Evolutionary conservation across 1,284 basidiomycete species (phyloP), one percentile per base, ranked within the genome.

Genomic region (Pyrrhoderma noxium): DNA sequence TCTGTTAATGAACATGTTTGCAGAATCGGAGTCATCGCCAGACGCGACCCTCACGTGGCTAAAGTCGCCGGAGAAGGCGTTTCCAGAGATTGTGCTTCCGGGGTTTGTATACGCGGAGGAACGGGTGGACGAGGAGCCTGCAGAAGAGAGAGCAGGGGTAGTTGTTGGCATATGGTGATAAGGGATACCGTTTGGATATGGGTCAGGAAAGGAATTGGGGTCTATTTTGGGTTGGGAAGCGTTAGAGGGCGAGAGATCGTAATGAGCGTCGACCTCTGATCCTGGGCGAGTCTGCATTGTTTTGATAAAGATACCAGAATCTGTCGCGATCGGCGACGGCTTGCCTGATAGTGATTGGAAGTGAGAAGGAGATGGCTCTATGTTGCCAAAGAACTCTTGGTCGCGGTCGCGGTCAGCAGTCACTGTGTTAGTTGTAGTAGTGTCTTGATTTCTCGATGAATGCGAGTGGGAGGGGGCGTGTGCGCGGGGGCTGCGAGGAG

Each of bases 81-180:
- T 52, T 27, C 45, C 34, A 31, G 56, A 56, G 25, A 76, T 63
- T 9, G 74, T 71, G 63, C 80, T 81, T 49, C 79, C 82, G 23
- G 77, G 79, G 61, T 73, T 82, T 21, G 83, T 82, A 62, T 86
- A 86, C 8, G 85, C 82, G 8, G 85, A 87, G 2, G 86, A 88
- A 52, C 85, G 77, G 5, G 84, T 79, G 3, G 81, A 79, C 8
- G 82, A 80, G 1, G 85, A 85, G 47, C 76, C 76, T 38, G 76
- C 74, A 3, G 80, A 82, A 2, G 84, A 86, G 47, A 85, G 76
- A 18, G 79, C 69, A 3, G 79, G 78, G 38, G 72, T 71, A 35
- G 68, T 64, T 3, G 69, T 70, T n/a, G 69, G 66, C 4, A 70
- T 64, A 55, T 71, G 66, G 44, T 70, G 68, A 38, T 60, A 65